These are phyloP conservation scores for Dinochytrium kinnereticum DNA, from an alignment of 371 early-diverging fungal species.

Conservation along the genomic window DNA sequence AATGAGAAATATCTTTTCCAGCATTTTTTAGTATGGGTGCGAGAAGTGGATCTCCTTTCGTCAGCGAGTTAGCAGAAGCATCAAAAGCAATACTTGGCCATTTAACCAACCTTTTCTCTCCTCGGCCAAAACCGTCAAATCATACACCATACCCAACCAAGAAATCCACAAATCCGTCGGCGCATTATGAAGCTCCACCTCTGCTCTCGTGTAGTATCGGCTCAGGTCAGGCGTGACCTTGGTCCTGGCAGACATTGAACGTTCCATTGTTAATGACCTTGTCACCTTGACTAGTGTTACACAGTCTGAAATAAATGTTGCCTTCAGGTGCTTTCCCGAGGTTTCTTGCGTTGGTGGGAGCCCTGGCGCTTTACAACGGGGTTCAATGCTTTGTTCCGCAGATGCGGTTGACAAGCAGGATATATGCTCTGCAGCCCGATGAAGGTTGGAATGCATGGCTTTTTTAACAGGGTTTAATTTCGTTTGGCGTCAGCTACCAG, in stretches of 20 bases:
- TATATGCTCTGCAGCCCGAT: constrained; percentile 57
- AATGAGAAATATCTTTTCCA: constrained; percentile 61
- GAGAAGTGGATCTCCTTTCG: constrained; percentile 46
- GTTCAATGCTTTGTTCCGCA: constrained; percentile 72
- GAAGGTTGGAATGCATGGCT: constrained; percentile 33
- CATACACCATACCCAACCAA: constrained; percentile 61
- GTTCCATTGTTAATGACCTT: not conserved
- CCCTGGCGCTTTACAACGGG: constrained; percentile 75
- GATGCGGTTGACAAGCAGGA: constrained; percentile 65
- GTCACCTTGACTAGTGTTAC: not conserved
- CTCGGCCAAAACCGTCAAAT: constrained; percentile 49
- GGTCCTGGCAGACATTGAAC: constrained; percentile 6
- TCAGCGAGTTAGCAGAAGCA: not conserved
- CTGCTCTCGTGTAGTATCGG: constrained; percentile 54
- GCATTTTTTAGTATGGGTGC: constrained; percentile 57
- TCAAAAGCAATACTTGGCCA: not conserved
- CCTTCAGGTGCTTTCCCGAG: constrained; percentile 64
- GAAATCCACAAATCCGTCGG: constrained; percentile 58
- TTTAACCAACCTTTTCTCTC: constrained; percentile 39
- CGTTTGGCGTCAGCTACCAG: constrained; percentile 62
- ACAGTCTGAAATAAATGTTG: constrained; percentile 10
- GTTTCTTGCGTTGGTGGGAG: constrained; percentile 72
- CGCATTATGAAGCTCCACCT: constrained; percentile 55
- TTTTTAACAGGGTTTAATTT: no score
- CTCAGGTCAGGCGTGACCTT: constrained; percentile 10